Evolutionary conservation across 192 early-diverging fungal genomes (phyloP).

Genomic region (Coemansia pectinata): DNA sequence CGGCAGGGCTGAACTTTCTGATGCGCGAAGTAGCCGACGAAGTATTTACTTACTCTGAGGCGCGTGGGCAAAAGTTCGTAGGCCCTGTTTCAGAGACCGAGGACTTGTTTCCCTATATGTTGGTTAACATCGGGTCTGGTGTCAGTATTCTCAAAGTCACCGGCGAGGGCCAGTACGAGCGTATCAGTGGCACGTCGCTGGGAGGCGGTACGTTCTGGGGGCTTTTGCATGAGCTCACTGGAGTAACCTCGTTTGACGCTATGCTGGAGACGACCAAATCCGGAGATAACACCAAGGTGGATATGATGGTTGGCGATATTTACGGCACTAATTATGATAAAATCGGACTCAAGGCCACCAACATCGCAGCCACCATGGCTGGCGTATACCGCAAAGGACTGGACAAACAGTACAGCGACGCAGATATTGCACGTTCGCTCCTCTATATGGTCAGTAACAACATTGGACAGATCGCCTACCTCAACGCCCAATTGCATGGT

Average conservation of each 20-base stretch:
- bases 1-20: constrained; percentile 85
- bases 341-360: constrained; percentile 90
- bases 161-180: constrained; percentile 77
- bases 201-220: constrained; percentile 98
- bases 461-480: constrained; percentile 97
- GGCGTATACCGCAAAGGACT: constrained; percentile 91
- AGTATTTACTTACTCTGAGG: constrained; percentile 90
- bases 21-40: constrained; percentile 91
- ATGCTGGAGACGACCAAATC: constrained; percentile 83
- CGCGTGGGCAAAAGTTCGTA: constrained; percentile 67
- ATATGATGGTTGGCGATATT: constrained; percentile 93
- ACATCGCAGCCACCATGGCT: constrained; percentile 94
- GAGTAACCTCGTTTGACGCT: constrained; percentile 86
- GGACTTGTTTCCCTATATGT: constrained; percentile 88
- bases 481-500: constrained; percentile 92
- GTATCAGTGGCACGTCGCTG: constrained; percentile 85
- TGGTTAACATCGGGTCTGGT: constrained; percentile 97
- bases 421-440: constrained; percentile 86
- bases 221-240: constrained; percentile 81
- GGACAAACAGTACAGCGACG: constrained; percentile 63
- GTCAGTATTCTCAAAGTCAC: constrained; percentile 96
- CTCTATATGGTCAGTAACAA: constrained; percentile 98
- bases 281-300: constrained; percentile 91
- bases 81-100: constrained; percentile 19
- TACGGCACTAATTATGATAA: constrained; percentile 89